Evolutionary conservation across 2,329 filamentous ascomycete genomes (phyloP), one percentile per base, ranked within the genome.

Genomic region (Verticillium alfalfae): DNA sequence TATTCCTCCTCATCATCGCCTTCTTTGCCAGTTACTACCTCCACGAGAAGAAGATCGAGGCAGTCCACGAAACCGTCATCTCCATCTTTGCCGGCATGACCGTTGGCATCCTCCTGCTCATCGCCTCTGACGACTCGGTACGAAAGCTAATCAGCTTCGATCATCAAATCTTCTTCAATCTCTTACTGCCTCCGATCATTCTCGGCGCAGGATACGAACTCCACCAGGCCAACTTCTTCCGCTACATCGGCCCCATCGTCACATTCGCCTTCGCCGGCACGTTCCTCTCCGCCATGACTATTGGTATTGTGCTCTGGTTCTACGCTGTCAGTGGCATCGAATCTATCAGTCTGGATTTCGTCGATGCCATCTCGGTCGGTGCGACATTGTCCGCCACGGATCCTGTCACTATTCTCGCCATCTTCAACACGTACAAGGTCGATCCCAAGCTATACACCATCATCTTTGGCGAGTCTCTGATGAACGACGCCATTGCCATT

Each of bases 161-260:
- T 79, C 97, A 97, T 75, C 93, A 98, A 73, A 97, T 98, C 81
- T 99, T 99, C 83, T 99, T 99, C 83, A 99, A 99, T 76, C 86
- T 99, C 56, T 86, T 99, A 13, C 90, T 99, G n/a, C 95, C 95
- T 41, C 95, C 95, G 61, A 99, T 99, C 73, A 99, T 99, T 73
- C 84, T 99, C 34, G 94, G 93, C 16, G 97, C 94, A 16, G 95
- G 95, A 60, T 99, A 98, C 78, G 95, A 99, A 77, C 78, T 99
- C 64, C 95, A 99, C 75, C 95, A 99, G 79, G 93, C 92, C 69
- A 99, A 99, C 79, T 99, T 99, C 84, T 99, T 99, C 78, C 90
- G 94, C 67, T 97, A 99, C 71, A 97, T 98, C 64, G 94, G 95
- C 65, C 96, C 92, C 7, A 99, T 99, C 70, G 81, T 99, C 67